Base-by-base conservation (phyloP, 495 filamentous ascomycete species). In the Rostrohypoxylon terebratum region DNA sequence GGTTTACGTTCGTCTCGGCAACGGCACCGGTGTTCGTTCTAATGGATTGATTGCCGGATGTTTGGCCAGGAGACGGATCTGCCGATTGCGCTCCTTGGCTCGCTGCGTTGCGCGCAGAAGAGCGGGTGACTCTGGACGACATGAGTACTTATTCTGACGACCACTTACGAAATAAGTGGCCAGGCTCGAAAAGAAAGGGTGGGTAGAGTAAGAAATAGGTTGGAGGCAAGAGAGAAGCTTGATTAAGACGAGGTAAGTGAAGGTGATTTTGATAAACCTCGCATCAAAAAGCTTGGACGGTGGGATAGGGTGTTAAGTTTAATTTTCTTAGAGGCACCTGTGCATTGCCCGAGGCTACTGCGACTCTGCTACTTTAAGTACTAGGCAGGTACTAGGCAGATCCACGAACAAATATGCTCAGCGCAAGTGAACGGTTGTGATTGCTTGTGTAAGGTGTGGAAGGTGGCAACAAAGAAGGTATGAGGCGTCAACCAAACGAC, bases 81-180 rank as follows among this genome's bases (percentile, higher is more conserved):
- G 78, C 81, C 66, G 85, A 80, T 69, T 84, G 82, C 62, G 87
- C 88, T 83, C 81, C 79, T 63, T 84, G 79, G 69, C 79, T 83
- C 62, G 90, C 91, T 80, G 91, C 91, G 85, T 89, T 86, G 84
- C 90, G 90, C 81, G 92, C 89, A 74, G 92, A 87, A 72, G 92
- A 93, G 80, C 92, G 89, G 83, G 92, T 94, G 65, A 90, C 87
- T 89, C 92, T 94, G 87, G 87, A 79, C 86, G 91, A 91, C 92
- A 93, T 94, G 89, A 92, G 92, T 86, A 82, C 25, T 54, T 65
- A 47, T 54, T 63, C 59, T 59, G 53, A 59, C 13, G 47, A 45
- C 23, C 38, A 34, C 40, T 67, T 60, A 44, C 18, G 28, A 63
- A 67, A 59, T 7, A 44, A 40, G 34, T 42, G 34, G 42, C 7